Percentiles rank a stretch among this genome's conserved stretches.
phyloP scores from a whole-genome alignment of 2,329 filamentous ascomycete species.

The Mariannaea sp. region DNA sequence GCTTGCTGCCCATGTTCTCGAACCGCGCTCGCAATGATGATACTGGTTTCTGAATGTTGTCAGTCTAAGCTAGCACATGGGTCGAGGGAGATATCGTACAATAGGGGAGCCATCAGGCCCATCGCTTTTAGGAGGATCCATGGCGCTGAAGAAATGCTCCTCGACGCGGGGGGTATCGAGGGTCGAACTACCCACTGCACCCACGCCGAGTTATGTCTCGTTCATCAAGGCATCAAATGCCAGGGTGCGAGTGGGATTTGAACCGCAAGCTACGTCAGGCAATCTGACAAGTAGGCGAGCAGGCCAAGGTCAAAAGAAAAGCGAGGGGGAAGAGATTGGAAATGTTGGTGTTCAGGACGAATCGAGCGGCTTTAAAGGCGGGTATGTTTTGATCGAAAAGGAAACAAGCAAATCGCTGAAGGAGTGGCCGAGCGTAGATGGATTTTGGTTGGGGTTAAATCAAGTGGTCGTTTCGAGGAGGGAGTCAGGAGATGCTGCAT shows the following conservation, averaged over 20 bases:
- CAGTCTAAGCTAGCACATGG: conserved; percentile 27
- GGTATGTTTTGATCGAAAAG: conserved; percentile 7
- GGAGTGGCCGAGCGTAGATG: conserved; percentile 30
- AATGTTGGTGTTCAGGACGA: conserved; percentile 2
- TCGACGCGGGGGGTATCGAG: conserved; percentile 40
- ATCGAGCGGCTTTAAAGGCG: conserved; percentile 6
- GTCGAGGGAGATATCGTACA: conserved; percentile 50
- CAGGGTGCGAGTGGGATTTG: conserved; percentile 17
- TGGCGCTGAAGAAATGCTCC: conserved; percentile 35
- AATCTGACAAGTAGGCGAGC: conserved; percentile 7
- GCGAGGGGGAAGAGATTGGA: not conserved
- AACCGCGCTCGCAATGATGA: conserved; percentile 82
- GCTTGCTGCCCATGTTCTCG: conserved; percentile 65
- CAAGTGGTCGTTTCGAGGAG: conserved; percentile 24
- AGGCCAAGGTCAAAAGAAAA: not conserved
- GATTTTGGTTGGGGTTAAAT: conserved; percentile 36
- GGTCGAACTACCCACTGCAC: conserved; percentile 44
- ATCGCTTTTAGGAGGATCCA: conserved; percentile 47
- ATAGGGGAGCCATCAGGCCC: conserved; percentile 79
- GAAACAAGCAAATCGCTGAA: conserved; percentile 21
- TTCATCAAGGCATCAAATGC: conserved; percentile 40
- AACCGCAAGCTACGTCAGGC: conserved; percentile 16
- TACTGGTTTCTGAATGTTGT: conserved; percentile 68
- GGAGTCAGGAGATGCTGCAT: conserved; percentile 29
- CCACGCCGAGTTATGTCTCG: conserved; percentile 37